Evolutionary conservation across 257 asterid genomes (phyloP), one percentile per base, ranked within the genome.

Genomic region (Hygrophila difformis): DNA sequence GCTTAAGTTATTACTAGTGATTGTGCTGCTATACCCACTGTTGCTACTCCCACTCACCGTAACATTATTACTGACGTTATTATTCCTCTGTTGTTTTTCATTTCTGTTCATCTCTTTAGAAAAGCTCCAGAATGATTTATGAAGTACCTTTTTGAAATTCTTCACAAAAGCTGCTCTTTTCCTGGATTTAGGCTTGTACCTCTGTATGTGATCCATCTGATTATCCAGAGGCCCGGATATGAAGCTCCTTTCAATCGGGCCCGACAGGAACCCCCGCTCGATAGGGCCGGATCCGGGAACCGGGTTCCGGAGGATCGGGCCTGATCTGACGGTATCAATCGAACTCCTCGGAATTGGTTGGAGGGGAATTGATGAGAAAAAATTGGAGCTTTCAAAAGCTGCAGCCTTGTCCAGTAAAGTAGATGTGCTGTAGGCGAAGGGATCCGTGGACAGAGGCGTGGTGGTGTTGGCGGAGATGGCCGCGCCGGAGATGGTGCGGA

Each of bases 401-500:
- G 99, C 75, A 1, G 96, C 93, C 54, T 86, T 86, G 49, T 82
- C 93, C 6, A 71, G 51, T n/a, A 61, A 39, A 19, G 65, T 56
- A 6, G 73, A 61, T 7, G 31, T 41, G 49, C 51, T 37, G 76
- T 68, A 80, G 6, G 85, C 60, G 44, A 72, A 61, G 20, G 77
- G 61, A 12, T 79, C 75, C 5, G 94, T 79, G 47, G 98, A 83
- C 50, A 75, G 86, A 35, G 84, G 77, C 3, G 95, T 83, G 40
- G 76, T 70, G 43, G 78, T 65, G 70, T 89, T 89, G 68, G 98
- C 98, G 41, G 96, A 85, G 70, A 89, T 82, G 59, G 95, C 70
- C 12, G 98, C 98, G 51, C 98, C 98, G 64, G 96, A 89, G 50
- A 89, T 85, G 10, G 94, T 75, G 12, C 85, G 64, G 49, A 79